A percentile compares a stretch with the other conserved stretches of the same genome.
Evolutionary conservation across 2,329 filamentous ascomycete genomes (phyloP).

Genomic region (Epichloe sibirici): DNA sequence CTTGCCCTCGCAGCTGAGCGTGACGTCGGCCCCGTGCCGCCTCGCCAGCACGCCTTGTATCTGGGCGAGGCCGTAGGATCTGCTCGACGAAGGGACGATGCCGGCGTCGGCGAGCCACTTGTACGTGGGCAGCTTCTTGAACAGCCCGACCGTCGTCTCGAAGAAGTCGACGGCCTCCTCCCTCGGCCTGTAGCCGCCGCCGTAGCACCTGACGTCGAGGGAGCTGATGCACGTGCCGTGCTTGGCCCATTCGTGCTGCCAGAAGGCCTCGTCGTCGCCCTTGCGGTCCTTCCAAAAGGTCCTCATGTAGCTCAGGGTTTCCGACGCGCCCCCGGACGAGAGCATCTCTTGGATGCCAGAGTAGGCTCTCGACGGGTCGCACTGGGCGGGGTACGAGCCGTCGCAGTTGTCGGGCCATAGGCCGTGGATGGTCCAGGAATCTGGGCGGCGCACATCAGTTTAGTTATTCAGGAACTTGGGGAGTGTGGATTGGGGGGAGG

Average conservation of each 20-base stretch:
- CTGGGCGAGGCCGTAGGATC: constrained; percentile 44
- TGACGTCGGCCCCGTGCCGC: constrained; percentile 39
- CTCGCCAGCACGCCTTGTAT: constrained; percentile 47
- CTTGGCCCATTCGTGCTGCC: constrained; percentile 66
- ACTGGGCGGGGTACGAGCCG: constrained; percentile 55
- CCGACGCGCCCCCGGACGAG: constrained; percentile 32
- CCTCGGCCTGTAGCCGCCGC: constrained; percentile 37
- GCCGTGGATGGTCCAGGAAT: constrained; percentile 66
- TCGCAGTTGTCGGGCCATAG: constrained; percentile 57
- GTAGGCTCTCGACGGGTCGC: constrained; percentile 49
- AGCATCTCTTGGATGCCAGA: constrained; percentile 54
- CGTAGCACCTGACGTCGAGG: constrained; percentile 54
- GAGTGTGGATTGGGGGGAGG: no score
- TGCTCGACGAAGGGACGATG: constrained; percentile 38
- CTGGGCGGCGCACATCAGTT: constrained; percentile 15
- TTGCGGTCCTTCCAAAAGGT: constrained; percentile 60
- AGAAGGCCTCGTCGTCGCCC: constrained; percentile 52
- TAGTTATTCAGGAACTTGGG: no score
- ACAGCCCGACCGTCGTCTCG: constrained; percentile 50
- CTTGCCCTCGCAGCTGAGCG: constrained; percentile 41
- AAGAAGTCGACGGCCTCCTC: constrained; percentile 62
- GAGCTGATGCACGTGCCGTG: constrained; percentile 63
- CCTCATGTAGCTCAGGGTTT: constrained; percentile 53
- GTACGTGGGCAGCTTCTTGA: constrained; percentile 57
- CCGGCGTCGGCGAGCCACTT: constrained; percentile 47